Evolutionary conservation across 176 grass and related monocot species (phyloP).

Genomic region (Oropetium thomaeum): DNA sequence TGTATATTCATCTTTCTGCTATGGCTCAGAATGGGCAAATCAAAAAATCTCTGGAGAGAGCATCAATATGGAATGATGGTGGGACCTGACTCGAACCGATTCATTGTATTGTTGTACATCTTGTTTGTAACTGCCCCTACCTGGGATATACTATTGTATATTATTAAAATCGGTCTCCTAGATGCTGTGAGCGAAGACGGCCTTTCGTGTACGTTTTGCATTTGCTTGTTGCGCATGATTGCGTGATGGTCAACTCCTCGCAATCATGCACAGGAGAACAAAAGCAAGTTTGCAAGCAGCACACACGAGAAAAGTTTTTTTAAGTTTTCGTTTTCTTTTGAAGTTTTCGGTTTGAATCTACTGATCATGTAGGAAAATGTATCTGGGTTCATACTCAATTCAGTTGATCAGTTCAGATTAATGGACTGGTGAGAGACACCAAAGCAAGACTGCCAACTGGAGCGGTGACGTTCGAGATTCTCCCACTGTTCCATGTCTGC

Average conservation of each 20-base stretch:
- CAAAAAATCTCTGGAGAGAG: neutral
- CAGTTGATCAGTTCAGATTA: neutral
- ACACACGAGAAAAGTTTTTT: neutral
- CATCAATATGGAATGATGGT: neutral
- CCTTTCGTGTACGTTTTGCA: neutral
- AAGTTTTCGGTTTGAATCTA: neutral
- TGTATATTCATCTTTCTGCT: neutral
- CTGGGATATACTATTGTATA: conserved; percentile 17
- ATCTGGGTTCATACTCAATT: neutral
- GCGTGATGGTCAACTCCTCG: neutral
- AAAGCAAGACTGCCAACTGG: neutral
- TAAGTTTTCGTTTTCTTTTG: neutral
- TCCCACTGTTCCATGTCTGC: neutral
- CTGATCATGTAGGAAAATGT: neutral
- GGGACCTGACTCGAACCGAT: conserved; percentile 14
- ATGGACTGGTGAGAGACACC: neutral
- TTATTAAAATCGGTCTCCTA: neutral
- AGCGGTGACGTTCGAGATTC: neutral
- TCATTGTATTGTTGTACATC: neutral
- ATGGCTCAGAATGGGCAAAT: neutral
- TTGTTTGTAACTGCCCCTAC: neutral
- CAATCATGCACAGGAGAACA: neutral
- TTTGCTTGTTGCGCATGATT: neutral
- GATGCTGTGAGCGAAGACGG: neutral
- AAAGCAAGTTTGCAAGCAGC: neutral